A percentile compares a stretch with the other conserved stretches of the same genome.
Evolutionary conservation across 495 filamentous ascomycete genomes (phyloP).

Genomic region (Penicillium daleae): DNA sequence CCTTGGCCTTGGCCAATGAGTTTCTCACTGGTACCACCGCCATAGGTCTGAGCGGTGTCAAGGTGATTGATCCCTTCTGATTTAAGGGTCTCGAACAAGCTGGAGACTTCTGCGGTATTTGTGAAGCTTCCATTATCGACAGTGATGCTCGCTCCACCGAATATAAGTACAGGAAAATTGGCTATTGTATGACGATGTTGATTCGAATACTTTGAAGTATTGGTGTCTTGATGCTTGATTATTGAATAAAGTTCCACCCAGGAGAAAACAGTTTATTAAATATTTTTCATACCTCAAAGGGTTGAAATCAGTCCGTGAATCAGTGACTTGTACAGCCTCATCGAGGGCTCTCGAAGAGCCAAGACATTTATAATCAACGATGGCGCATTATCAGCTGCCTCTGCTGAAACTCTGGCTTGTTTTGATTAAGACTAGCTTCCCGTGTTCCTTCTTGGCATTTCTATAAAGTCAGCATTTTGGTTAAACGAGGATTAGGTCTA

Average conservation of each 20-base stretch:
- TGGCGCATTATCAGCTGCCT: background rate
- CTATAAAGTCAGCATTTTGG: background rate
- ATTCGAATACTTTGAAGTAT: background rate
- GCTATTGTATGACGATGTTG: background rate
- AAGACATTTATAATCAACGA: background rate
- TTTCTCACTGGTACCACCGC: constrained; percentile 1
- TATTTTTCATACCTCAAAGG: background rate
- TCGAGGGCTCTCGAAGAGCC: background rate
- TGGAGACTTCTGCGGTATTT: background rate
- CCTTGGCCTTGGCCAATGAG: background rate
- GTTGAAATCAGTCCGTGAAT: background rate
- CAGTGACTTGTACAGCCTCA: background rate
- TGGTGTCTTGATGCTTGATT: background rate
- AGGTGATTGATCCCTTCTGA: background rate
- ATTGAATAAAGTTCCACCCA: background rate
- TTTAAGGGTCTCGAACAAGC: background rate
- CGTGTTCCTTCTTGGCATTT: background rate
- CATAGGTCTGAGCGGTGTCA: background rate
- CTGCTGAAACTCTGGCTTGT: background rate
- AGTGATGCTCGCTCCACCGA: constrained; percentile 1
- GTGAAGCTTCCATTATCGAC: background rate
- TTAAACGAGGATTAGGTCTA: no score
- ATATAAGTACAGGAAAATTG: background rate
- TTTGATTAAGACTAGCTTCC: background rate
- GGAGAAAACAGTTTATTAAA: background rate